Evolutionary conservation across 257 asterid species (phyloP).

Genomic region (Scutellaria minor): DNA sequence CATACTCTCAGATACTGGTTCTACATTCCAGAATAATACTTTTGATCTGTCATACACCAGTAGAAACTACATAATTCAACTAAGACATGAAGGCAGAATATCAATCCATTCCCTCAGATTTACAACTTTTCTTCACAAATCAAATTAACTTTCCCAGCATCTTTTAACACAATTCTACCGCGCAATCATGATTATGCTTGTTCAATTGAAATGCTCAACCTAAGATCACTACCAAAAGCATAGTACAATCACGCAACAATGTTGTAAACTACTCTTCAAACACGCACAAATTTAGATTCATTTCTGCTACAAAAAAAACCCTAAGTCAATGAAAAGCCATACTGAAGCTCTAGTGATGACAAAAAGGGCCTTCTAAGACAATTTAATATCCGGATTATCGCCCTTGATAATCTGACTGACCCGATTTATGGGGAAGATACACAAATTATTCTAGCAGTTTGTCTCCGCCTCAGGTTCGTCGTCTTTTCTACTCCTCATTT

Average conservation of each 20-base stretch:
- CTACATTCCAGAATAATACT: background rate
- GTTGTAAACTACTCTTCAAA: constrained; percentile 16
- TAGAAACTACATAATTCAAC: background rate
- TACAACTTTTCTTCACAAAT: background rate
- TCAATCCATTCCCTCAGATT: background rate
- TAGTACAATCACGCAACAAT: constrained; percentile 4
- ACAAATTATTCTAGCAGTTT: constrained; percentile 41
- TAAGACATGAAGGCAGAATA: background rate
- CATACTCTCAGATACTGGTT: background rate
- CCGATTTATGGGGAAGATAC: constrained; percentile 69
- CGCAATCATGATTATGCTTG: background rate
- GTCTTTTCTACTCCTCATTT: constrained; percentile 27
- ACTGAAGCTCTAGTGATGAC: constrained; percentile 84
- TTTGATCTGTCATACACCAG: background rate
- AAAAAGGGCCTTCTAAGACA: constrained; percentile 72
- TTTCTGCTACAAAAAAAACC: constrained; percentile 19
- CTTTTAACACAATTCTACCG: background rate
- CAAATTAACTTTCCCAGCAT: background rate
- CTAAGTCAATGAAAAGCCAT: constrained; percentile 32
- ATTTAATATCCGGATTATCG: constrained; percentile 45
- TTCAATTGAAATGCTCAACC: constrained; percentile 22
- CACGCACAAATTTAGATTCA: background rate
- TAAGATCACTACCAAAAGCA: constrained; percentile 12
- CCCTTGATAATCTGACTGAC: constrained; percentile 61
- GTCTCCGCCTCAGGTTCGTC: constrained; percentile 51